Base-by-base conservation (phyloP, 805 yeast genomes). In the Saccharomycopsis vini region DNA sequence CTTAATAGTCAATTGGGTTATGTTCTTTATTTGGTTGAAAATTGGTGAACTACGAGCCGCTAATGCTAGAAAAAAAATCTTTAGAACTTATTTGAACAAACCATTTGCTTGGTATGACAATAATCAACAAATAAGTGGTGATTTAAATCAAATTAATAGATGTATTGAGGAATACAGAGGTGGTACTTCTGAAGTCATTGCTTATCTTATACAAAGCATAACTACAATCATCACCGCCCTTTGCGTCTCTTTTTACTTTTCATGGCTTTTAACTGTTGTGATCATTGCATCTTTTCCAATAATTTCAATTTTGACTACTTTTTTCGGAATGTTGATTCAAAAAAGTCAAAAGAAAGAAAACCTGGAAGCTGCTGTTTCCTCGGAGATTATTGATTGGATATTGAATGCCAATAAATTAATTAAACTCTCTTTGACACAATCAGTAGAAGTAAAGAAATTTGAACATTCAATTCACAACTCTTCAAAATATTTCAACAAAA, bases 221-320 rank as follows among this genome's bases (percentile, higher is more conserved):
- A 72, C 77, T 0, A 69, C 87, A 0, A 62, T 77, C 0, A 42
- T 74, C 3, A 75, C 81, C 0, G 61, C 81, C 9, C 56, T 81
- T 1, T 69, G 75, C 1, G 75, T 83, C 0, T 78, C 95, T 1
- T 72, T 92, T 57, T 71, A 72, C 48, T 79, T 77, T 48, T 84
- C 95, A 2, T 90, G 97, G 97, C 71, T 84, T 3, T 67, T 92
- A 9, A 84, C 97, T 0, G 61, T 92, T 21, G 73, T 92, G 1
- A 75, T 82, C n/a, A 55, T 90, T 46, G 79, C 86, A 1, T 69
- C 82, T 3, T 52, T 86, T 3, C 98, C 98, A 0, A 28, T 88
- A 0, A 73, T 90, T 45, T 67, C 68, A 0, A 6, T 68, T 0
- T 50, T 72, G 2, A 76, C 81, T 1, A 60, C 64, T 30, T 29